Percentiles rank a stretch among this genome's conserved stretches.
These are phyloP conservation scores for Tuctoria greenei DNA, from an alignment of 176 grass and related monocot genomes.

Conservation along the genomic window DNA sequence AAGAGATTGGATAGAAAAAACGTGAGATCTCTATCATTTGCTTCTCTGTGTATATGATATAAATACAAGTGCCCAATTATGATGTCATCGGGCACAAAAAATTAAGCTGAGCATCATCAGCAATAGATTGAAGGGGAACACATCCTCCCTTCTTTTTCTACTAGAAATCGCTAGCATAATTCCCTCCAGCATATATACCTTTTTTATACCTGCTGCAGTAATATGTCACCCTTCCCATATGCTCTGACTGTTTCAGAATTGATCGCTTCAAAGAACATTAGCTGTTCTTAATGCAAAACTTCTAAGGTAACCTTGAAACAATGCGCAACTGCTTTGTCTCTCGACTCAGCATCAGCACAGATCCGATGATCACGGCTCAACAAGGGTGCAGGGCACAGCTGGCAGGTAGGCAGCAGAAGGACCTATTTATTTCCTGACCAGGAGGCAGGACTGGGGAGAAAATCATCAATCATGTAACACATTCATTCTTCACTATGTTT, in stretches of 20 bases:
- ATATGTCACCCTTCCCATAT: not conserved
- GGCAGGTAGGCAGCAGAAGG: slow-evolving; percentile 6
- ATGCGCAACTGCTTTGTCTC: not conserved
- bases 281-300: not conserved
- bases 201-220: slow-evolving; percentile 11
- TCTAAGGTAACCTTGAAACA: not conserved
- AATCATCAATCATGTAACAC: slow-evolving; percentile 11
- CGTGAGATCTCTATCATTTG: not conserved
- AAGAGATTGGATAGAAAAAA: not conserved
- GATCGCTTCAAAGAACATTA: not conserved
- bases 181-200: slow-evolving; percentile 11
- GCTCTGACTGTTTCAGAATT: slow-evolving; percentile 1
- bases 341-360: not conserved
- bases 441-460: not conserved
- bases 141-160: too few species aligned
- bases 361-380: not conserved
- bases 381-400: not conserved
- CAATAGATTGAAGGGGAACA: not conserved
- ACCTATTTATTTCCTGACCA: slow-evolving; percentile 14
- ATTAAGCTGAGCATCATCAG: not conserved
- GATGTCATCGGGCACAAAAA: not conserved
- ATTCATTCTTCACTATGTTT: slow-evolving; percentile 55
- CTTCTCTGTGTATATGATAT: not conserved
- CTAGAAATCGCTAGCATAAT: not conserved
- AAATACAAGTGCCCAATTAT: not conserved